Base-by-base conservation (phyloP, 83 land plant species). In the Thuja plicata region DNA sequence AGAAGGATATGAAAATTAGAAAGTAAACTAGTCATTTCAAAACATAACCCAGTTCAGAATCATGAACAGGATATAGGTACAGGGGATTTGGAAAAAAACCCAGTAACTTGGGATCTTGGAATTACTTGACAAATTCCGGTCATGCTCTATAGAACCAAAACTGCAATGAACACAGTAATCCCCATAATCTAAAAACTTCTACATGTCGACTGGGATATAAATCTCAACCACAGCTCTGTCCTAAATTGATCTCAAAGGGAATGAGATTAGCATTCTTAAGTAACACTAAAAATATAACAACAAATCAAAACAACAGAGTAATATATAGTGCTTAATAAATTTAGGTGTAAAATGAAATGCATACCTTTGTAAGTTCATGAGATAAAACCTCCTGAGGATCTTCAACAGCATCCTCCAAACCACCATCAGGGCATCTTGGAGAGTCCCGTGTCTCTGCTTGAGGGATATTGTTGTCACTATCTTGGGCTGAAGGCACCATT, bases 321-420 rank as follows among this genome's bases (percentile, higher is more conserved):
- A 82, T 27, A 11, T 11, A 32, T 74, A 16, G 37, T 74, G 32
- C 52, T 82, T 80, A 1, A 40, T 19, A 40, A 81, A 7, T 38
- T 78, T 21, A 12, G 16, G 43, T 78, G 21, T 41, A 10, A 40
- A 45, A 13, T 4, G n/a, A 82, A 45, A 12, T 21, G 30, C 85
- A 46, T 82, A 91, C 92, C 38, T 87, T 80, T 11, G 90, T 74
- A 35, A 46, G 89, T 87, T 77, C 71, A 41, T 70, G 57, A 16
- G 92, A 91, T 17, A 89, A 91, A 66, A 89, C 89, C 70, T 89
- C 91, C 38, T 86, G 88, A 66, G 87, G 40, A 37, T 87, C 83
- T 52, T 87, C 82, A 57, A 27, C 73, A 17, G 74, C 77, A 66
- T 54, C 80, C 71, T 71, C 89, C 66, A 73, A 57, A 66, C 90